Conservation (phyloP, 331 rosid genomes). For the Arachis monticola region DNA sequence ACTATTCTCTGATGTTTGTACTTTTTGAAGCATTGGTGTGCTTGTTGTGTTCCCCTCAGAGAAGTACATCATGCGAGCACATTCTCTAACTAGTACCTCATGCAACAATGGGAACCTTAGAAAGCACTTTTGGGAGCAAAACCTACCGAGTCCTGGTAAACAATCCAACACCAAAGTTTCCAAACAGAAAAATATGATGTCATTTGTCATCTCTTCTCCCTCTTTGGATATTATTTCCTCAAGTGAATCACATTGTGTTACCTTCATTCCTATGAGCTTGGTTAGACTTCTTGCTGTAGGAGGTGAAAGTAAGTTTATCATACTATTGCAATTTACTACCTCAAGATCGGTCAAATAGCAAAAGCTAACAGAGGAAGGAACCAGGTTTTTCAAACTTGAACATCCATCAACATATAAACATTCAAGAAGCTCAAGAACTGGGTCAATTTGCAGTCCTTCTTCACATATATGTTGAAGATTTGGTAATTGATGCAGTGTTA, state of each 20-base stretch:
- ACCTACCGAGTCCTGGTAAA: constrained; percentile 24
- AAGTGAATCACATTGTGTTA: neutral
- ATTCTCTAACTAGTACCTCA: constrained; percentile 4
- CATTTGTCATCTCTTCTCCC: neutral
- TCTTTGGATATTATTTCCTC: neutral
- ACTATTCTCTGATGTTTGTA: neutral
- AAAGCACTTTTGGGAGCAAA: constrained; percentile 4
- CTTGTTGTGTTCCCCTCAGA: neutral
- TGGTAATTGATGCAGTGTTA: no score
- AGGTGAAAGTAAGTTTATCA: neutral
- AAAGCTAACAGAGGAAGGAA: no score
- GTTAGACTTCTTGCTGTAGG: constrained; percentile 2
- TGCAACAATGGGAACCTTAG: neutral
- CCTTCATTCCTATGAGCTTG: neutral
- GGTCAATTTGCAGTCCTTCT: no score
- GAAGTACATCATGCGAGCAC: constrained; percentile 12
- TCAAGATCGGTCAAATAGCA: neutral
- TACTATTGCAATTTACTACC: no score
- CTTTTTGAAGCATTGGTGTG: constrained; percentile 24
- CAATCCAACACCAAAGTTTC: neutral
- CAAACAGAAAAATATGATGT: neutral
- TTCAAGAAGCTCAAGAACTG: no score
- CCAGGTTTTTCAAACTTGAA: no score
- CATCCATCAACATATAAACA: no score
- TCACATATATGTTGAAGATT: no score